phyloP scores from a whole-genome alignment of 345 rosid species.

The Populus alba region DNA sequence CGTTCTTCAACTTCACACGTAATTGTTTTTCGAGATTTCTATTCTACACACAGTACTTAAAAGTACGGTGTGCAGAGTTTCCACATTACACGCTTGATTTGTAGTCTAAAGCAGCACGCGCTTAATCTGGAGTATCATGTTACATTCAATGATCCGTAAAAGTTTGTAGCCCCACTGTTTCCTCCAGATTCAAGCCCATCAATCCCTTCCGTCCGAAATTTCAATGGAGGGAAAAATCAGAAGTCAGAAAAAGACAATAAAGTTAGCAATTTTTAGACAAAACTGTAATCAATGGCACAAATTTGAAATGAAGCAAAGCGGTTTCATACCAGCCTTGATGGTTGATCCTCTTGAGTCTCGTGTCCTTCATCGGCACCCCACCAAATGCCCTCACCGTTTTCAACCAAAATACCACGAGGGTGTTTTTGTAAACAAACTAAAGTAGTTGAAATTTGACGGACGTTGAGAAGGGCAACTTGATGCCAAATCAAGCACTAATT shows the following conservation, averaged over 20 bases:
- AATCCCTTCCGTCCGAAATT: background rate
- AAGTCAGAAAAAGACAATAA: background rate
- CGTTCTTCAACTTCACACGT: background rate
- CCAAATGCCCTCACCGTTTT: constrained; percentile 3
- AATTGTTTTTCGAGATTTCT: background rate
- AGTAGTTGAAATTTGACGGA: background rate
- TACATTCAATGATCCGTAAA: background rate
- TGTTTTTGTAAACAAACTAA: background rate
- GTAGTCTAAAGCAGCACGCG: background rate
- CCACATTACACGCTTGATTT: background rate
- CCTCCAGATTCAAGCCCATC: constrained; percentile 14
- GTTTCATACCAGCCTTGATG: constrained; percentile 1
- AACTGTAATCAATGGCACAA: constrained; percentile 31
- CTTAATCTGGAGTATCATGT: background rate
- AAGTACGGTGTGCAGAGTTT: background rate
- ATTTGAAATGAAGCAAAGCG: constrained; percentile 37
- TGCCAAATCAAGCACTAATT: constrained; percentile 27
- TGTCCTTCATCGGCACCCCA: background rate
- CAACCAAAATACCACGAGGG: background rate
- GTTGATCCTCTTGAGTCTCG: background rate
- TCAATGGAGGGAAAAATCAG: background rate
- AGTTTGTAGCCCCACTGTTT: background rate
- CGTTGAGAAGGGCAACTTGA: background rate
- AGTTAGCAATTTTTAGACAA: background rate
- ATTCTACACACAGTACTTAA: background rate